Percentiles rank a stretch among this genome's conserved stretches.
Evolutionary conservation across 805 yeast species (phyloP).

Genomic region (Dipodascopsis tothii): DNA sequence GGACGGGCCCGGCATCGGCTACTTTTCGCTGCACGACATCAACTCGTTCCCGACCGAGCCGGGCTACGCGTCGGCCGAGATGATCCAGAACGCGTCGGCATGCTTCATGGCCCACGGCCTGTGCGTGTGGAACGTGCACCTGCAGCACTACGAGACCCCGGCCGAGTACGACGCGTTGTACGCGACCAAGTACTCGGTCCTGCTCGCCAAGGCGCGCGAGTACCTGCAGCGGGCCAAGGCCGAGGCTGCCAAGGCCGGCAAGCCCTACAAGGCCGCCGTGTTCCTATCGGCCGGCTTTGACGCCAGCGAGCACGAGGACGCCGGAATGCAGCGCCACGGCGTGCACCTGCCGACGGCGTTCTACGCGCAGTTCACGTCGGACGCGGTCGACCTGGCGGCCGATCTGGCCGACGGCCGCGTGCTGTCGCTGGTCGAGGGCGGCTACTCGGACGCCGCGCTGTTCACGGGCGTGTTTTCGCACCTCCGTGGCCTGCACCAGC

Average conservation of each 20-base stretch:
- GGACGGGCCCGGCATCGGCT: slow-evolving; percentile 58
- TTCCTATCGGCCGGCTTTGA: slow-evolving; percentile 84
- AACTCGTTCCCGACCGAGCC: slow-evolving; percentile 79
- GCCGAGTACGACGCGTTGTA: slow-evolving; percentile 62
- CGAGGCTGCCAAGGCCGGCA: slow-evolving; percentile 27
- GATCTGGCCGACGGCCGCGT: slow-evolving; percentile 54
- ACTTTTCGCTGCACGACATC: slow-evolving; percentile 76
- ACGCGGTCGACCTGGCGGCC: slow-evolving; percentile 62
- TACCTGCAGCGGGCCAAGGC: slow-evolving; percentile 37
- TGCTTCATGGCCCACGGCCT: slow-evolving; percentile 71
- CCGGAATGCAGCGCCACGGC: slow-evolving; percentile 78
- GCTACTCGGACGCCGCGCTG: slow-evolving; percentile 76
- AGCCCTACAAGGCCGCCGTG: slow-evolving; percentile 49
- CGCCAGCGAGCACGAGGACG: slow-evolving; percentile 74
- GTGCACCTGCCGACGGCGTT: slow-evolving; percentile 77
- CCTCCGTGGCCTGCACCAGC: slow-evolving; percentile 54
- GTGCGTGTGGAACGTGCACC: slow-evolving; percentile 77
- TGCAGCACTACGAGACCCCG: slow-evolving; percentile 54
- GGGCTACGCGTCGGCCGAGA: slow-evolving; percentile 66
- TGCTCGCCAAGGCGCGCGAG: slow-evolving; percentile 60
- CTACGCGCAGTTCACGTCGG: slow-evolving; percentile 63
- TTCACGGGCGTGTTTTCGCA: slow-evolving; percentile 75
- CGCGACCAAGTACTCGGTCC: slow-evolving; percentile 49
- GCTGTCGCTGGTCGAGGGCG: slow-evolving; percentile 72
- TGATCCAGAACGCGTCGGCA: slow-evolving; percentile 66